Evolutionary conservation across 176 grass and related monocot genomes (phyloP), one percentile per base, ranked within the genome.

Genomic region (Zoysia japonica): DNA sequence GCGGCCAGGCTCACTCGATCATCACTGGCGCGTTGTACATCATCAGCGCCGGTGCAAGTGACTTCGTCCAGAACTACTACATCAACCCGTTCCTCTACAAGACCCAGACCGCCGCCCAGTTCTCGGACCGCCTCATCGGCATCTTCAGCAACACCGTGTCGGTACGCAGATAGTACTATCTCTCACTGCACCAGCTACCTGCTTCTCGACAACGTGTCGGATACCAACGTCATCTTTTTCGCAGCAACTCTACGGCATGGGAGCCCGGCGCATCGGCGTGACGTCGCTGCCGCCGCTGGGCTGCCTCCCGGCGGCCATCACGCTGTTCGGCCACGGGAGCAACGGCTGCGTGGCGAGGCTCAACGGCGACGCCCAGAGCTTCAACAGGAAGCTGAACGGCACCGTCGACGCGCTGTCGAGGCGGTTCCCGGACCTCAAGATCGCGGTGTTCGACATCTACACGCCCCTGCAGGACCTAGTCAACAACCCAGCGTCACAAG

Each of bases 21-120:
- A 10, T 99, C 76, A 71, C 78, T 0, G 90, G 78, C 16, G 68
- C 92, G 6, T 36, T 99, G 5, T 99, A 99, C 78, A 83, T 99
- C 66, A 11, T 99, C 81, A 99, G 96, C 76, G 60, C 82, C 7
- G 96, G 96, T 0, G 47, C 90, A 8, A 93, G 92, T 38, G 96
- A 99, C 60, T 99, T 79, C 52, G 5, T 99, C 14, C 96, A 99
- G 82, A 99, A 99, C 80, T 99, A 99, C 84, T 99, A 99, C 76
- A 93, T 95, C 63, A 99, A 99, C 51, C 96, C 96, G 45, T 46
- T 83, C 1, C 92, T 99, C 76, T 81, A 69, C 88, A 93, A 99
- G 80, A 82, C 73, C 5, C 88, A 95, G 61, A 87, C 96, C 3
- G 84, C 90, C 41, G 88, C 79, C 71, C 75, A 99, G 46, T 99